A percentile compares a stretch with the other conserved stretches of the same genome.
Evolutionary conservation across 306 rosid species (phyloP).

Genomic region (Vachellia collinsii): DNA sequence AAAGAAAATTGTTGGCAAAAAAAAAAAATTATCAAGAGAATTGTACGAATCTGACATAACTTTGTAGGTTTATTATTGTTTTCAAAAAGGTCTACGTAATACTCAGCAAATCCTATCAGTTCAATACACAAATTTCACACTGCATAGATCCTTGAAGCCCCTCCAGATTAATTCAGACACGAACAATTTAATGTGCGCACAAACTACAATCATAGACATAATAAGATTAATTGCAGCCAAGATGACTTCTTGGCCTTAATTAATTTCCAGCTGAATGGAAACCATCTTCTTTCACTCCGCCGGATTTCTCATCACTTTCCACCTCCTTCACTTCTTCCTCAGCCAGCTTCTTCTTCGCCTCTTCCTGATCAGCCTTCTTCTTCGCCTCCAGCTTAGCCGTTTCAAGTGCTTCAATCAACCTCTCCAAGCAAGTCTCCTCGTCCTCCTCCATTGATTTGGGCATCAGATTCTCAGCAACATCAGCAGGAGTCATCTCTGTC

Average conservation of each 20-base stretch:
- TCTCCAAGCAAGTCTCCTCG: slow-evolving; percentile 38
- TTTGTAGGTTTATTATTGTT: too few relatives aligned
- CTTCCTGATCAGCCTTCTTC: slow-evolving; percentile 36
- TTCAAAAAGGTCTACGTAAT: not conserved
- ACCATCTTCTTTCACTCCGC: not conserved
- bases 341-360: not conserved
- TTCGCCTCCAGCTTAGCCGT: slow-evolving; percentile 42
- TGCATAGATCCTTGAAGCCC: too few relatives aligned
- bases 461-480: slow-evolving; percentile 75
- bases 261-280: not conserved
- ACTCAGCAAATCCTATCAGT: not conserved
- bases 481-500: slow-evolving; percentile 60
- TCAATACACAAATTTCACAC: not conserved
- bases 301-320: slow-evolving; percentile 7
- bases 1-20: too few relatives aligned
- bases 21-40: too few relatives aligned
- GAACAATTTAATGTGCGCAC: not conserved
- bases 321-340: too few relatives aligned
- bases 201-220: not conserved
- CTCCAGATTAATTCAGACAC: not conserved
- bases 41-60: too few relatives aligned
- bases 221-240: not conserved
- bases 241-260: not conserved
- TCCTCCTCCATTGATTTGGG: slow-evolving; percentile 52
- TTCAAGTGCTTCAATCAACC: slow-evolving; percentile 55